Conservation (phyloP, 2,329 filamentous ascomycete species). For the Fusarium virguliforme region DNA sequence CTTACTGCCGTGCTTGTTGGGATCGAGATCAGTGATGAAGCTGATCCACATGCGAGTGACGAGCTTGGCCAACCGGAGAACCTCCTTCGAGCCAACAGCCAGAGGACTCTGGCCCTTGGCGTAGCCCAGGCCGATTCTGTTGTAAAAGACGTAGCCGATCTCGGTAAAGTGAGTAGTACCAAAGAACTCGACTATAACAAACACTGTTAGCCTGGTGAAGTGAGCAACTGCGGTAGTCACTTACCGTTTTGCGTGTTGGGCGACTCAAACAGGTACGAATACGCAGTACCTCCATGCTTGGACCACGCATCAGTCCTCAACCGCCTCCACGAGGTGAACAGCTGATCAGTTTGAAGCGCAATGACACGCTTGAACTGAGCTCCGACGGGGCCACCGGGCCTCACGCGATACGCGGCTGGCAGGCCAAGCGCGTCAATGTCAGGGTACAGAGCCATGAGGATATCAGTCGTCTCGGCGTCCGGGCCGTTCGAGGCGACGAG, state of each 20-base stretch:
- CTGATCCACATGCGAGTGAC: conserved; percentile 59
- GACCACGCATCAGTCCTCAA: conserved; percentile 69
- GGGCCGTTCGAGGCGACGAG: conserved; percentile 19
- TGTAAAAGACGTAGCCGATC: conserved; percentile 65
- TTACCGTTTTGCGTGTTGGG: conserved; percentile 37
- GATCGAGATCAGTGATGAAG: conserved; percentile 57
- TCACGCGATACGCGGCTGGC: conserved; percentile 35
- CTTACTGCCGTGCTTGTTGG: conserved; percentile 56
- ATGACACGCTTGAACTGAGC: conserved; percentile 68
- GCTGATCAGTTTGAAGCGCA: conserved; percentile 67
- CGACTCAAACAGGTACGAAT: conserved; percentile 68
- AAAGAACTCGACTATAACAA: conserved; percentile 24
- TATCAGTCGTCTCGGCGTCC: conserved; percentile 32
- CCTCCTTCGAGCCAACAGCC: conserved; percentile 58
- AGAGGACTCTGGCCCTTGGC: conserved; percentile 53
- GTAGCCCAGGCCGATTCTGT: conserved; percentile 61
- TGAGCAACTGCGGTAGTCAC: background rate
- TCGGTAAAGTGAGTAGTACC: conserved; percentile 53
- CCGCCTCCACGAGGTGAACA: conserved; percentile 70
- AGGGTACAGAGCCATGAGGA: conserved; percentile 42
- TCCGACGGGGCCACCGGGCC: conserved; percentile 29
- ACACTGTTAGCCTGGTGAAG: background rate
- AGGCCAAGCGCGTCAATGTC: conserved; percentile 44
- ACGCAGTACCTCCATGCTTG: conserved; percentile 64
- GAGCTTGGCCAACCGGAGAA: conserved; percentile 57